Base-by-base conservation (phyloP, 768 basidiomycete genomes). In the Rhizopogon roseolus region DNA sequence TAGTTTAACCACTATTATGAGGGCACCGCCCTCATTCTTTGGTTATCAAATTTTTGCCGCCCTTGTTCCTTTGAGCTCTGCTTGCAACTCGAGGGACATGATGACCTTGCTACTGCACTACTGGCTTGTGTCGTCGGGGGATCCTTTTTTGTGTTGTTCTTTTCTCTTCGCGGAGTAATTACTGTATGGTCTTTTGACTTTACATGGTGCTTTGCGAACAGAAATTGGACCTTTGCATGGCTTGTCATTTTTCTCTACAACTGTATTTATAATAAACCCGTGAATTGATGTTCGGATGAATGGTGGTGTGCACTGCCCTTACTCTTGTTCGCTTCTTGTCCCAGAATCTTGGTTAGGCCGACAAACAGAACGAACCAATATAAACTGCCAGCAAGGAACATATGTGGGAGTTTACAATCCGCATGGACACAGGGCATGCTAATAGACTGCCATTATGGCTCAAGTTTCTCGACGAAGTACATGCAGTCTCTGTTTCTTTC, bases 1-100 rank as follows among this genome's bases (percentile, higher is more conserved):
- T 82, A 83, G 81, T 83, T 82, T 83, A 83, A 84, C 75, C 73
- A 73, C 75, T 76, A 73, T 76, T 74, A 76, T 73, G 72, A 64
- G 60, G 68, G 71, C 74, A 76, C 71, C 70, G 74, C 71, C 61
- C 66, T 65, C 68, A 67, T 72, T 75, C 72, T 56, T 66, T 76
- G 74, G 75, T 77, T 76, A 76, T 75, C 73, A 75, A 68, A 76
- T 76, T 77, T 76, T 76, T 76, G 75, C 69, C 73, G 73, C 75
- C 75, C 76, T 73, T 72, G 77, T 59, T 27, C 25, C 71, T 22
- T 36, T 29, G 54, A 55, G 66, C 67, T 69, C 67, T 69, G 67
- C 67, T 69, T 67, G 67, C 66, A 69, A 64, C 66, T 60, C 52
- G 58, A 55, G 38, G 28, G 62, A 42, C 61, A 52, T 52, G 67